Conservation (phyloP, 345 rosid species). For the Eutrema heterophyllum region DNA sequence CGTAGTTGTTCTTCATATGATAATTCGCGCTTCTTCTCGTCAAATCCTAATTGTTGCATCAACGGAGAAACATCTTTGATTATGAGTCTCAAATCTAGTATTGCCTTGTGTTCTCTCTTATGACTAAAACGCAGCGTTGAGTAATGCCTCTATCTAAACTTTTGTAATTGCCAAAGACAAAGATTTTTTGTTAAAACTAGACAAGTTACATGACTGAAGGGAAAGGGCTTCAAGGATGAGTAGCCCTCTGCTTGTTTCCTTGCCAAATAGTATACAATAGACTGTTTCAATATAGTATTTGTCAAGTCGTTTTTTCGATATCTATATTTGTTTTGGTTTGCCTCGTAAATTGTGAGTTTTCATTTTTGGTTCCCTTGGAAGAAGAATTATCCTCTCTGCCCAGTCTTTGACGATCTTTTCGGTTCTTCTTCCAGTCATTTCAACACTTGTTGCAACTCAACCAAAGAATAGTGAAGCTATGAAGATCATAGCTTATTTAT, state of each 20-base stretch:
- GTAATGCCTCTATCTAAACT: neutral
- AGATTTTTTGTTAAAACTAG: neutral
- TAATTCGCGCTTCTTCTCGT: neutral
- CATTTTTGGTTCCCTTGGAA: neutral
- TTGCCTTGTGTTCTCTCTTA: neutral
- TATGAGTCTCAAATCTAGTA: neutral
- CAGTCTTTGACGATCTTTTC: neutral
- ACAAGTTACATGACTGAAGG: too few relatives aligned
- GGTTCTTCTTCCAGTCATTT: slow-evolving; percentile 85
- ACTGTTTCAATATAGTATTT: too few relatives aligned
- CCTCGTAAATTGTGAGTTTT: neutral
- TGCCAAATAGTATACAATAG: too few relatives aligned
- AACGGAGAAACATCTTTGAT: neutral
- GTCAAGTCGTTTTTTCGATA: too few relatives aligned
- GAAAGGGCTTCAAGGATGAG: too few relatives aligned
- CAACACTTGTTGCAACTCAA: slow-evolving; percentile 80
- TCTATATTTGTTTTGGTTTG: neutral
- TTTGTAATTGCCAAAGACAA: slow-evolving; percentile 7
- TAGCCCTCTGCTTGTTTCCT: too few relatives aligned
- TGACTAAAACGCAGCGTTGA: neutral
- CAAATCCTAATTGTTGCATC: neutral
- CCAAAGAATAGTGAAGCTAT: slow-evolving; percentile 31
- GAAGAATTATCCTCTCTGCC: neutral
- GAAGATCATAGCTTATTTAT: slow-evolving; percentile 44
- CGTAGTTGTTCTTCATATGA: neutral